Conservation (phyloP, 2,329 filamentous ascomycete genomes). For the Ophiostoma tasmaniense region DNA sequence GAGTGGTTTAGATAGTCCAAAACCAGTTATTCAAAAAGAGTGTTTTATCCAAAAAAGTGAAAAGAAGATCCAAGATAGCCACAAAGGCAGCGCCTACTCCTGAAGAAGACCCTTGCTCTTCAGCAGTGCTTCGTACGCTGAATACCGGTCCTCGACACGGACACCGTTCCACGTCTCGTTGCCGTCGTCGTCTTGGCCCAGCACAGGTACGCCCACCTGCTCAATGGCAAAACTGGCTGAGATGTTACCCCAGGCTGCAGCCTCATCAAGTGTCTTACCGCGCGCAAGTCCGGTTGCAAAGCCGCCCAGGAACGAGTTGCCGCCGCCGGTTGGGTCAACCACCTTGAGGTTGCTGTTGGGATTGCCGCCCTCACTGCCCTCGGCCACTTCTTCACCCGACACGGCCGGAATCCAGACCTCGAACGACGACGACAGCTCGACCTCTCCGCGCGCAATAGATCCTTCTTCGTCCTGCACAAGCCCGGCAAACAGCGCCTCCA, state of each 20-base stretch:
- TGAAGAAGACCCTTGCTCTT: not conserved
- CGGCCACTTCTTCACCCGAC: slow-evolving; percentile 34
- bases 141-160: slow-evolving; percentile 43
- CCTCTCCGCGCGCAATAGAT: slow-evolving; percentile 46
- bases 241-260: slow-evolving; percentile 68
- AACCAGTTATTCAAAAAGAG: too few species aligned
- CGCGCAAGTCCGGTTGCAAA: slow-evolving; percentile 50
- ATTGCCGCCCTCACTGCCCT: slow-evolving; percentile 15
- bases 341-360: slow-evolving; percentile 40
- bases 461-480: slow-evolving; percentile 47
- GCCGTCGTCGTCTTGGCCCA: slow-evolving; percentile 40
- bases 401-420: slow-evolving; percentile 73
- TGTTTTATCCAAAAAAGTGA: not conserved
- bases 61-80: not conserved
- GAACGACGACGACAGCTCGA: slow-evolving; percentile 55
- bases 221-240: slow-evolving; percentile 91
- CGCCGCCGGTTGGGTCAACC: slow-evolving; percentile 88
- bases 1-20: not conserved
- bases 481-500: slow-evolving; percentile 53
- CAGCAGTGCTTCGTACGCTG: slow-evolving; percentile 35
- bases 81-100: not conserved
- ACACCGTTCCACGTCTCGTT: slow-evolving; percentile 55
- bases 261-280: slow-evolving; percentile 55
- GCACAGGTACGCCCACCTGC: slow-evolving; percentile 72
- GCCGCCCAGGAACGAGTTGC: slow-evolving; percentile 76